These are phyloP conservation scores for Bimuria novae-zelandiae DNA, from an alignment of 2,329 filamentous ascomycete genomes.

Conservation along the genomic window DNA sequence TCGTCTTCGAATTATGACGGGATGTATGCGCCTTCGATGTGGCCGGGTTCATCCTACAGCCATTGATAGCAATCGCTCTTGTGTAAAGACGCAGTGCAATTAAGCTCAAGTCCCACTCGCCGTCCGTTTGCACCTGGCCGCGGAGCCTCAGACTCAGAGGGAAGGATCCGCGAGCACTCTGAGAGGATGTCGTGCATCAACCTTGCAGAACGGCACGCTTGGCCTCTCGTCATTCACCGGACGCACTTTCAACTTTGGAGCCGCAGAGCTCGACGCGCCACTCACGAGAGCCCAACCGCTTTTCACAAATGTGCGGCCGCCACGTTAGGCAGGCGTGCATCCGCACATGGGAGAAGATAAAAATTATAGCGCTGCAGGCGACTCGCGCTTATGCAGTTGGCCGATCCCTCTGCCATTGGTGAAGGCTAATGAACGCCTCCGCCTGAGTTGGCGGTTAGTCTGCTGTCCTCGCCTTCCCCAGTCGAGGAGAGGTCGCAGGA, in stretches of 20 bases:
- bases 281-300: too few relatives aligned
- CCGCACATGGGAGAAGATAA: neutral
- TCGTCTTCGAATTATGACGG: neutral
- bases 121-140: conserved; percentile 7
- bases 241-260: too few relatives aligned
- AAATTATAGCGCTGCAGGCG: neutral
- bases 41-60: neutral
- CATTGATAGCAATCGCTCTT: too few relatives aligned
- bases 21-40: neutral
- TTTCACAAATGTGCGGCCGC: neutral
- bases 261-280: too few relatives aligned
- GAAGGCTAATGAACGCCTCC: neutral
- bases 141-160: conserved; percentile 5
- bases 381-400: conserved; percentile 6
- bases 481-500: neutral
- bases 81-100: conserved; percentile 27
- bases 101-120: conserved; percentile 41
- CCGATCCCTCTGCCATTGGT: conserved; percentile 1
- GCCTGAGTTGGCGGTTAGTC: conserved; percentile 1
- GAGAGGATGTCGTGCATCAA: conserved; percentile 9
- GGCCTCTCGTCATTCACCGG: conserved; percentile 25
- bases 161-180: conserved; percentile 4
- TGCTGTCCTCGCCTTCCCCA: neutral
- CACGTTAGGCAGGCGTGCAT: conserved; percentile 6
- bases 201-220: conserved; percentile 6